These are phyloP conservation scores for Schizothecium vesticola DNA, from an alignment of 495 filamentous ascomycete genomes.

Conservation along the genomic window DNA sequence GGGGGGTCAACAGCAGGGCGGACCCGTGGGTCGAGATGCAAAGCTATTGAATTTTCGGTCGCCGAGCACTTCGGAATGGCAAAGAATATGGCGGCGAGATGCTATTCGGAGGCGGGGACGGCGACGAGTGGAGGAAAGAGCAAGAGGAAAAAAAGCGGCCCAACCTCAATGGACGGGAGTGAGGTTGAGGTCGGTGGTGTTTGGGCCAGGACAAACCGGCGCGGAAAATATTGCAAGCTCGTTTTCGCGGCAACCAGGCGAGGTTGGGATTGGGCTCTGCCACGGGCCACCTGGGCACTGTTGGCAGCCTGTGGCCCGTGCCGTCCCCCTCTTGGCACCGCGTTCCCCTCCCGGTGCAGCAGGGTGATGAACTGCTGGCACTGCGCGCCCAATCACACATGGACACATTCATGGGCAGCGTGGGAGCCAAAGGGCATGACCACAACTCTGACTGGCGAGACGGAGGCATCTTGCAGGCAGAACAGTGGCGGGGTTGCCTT, in stretches of 20 bases:
- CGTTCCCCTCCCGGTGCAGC: neutral
- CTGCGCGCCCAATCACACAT: slow-evolving; percentile 4
- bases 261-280: slow-evolving; percentile 19
- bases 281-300: neutral
- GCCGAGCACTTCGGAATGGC: neutral
- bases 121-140: neutral
- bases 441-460: neutral
- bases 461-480: neutral
- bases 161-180: neutral
- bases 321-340: neutral
- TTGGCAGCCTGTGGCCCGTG: slow-evolving; percentile 3
- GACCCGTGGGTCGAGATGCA: no score
- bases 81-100: neutral
- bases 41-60: neutral
- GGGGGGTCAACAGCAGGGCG: neutral
- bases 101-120: neutral
- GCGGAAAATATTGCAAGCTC: slow-evolving; percentile 7
- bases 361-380: neutral
- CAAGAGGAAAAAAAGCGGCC: neutral
- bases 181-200: neutral
- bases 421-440: neutral
- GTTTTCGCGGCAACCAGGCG: neutral
- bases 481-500: no score
- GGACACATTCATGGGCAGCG: neutral
- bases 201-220: slow-evolving; percentile 2